Base-by-base conservation (phyloP, 768 basidiomycete genomes). In the Tylopilus felleus region DNA sequence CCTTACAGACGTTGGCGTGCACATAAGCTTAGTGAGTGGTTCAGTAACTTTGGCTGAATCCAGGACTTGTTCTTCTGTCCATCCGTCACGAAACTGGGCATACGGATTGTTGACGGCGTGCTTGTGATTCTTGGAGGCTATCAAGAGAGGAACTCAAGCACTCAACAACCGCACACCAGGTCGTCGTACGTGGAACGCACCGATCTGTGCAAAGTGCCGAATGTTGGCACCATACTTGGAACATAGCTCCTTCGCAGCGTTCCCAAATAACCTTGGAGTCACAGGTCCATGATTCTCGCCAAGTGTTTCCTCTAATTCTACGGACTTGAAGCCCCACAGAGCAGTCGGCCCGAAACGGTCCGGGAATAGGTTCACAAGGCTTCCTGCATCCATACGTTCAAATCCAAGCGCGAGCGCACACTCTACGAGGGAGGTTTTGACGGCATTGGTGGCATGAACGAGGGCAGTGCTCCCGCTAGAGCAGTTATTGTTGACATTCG, bases 401-500 rank as follows among this genome's bases (percentile, higher is more conserved):
- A 93, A 93, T 13, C 90, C 89, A 2, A 93, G 80, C 1, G 90
- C 90, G 19, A 92, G 74, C 1, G 85, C 80, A 62, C 90, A 91
- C 48, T 89, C 84, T 1, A 73, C 80, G 52, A 83, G 75, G 9
- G 84, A 84, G 29, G 77, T 77, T 65, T 85, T 88, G 38, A 93
- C 80, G 8, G 81, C 77, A 31, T 77, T 82, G 55, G 84, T 84
- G 1, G 85, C 86, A 38, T 86, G 79, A 66, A 79, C 86, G 12
- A 92, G 74, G 12, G 90, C 89, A 1, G 86, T 78, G 47, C 84
- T 85, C 4, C 88, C 88, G 2, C 87, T 90, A 1, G 88, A 85
- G 60, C 89, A 91, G 66, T 89, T 89, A 71, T 91, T 91, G 73
- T 90, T 91, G 40, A 91, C 86, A 60, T 91, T 93, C 47, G 85